Conservation (phyloP, 2,329 filamentous ascomycete genomes). For the Didymella segeticola region DNA sequence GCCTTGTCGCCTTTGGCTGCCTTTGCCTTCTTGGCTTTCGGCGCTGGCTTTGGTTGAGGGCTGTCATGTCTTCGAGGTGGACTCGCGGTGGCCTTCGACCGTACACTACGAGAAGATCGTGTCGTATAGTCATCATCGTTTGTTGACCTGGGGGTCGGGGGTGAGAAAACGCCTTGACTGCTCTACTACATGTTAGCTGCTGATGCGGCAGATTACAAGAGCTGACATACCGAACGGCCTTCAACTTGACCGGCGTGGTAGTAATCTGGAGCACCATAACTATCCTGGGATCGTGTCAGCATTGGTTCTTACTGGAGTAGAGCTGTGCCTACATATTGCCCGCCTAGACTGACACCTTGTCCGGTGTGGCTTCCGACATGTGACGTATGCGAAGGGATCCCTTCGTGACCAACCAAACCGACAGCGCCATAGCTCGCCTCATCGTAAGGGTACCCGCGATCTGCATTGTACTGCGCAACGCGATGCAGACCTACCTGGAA, state of each 20-base stretch:
- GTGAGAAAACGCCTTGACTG: constrained; percentile 40
- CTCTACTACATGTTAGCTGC: constrained; percentile 33
- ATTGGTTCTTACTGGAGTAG: constrained; percentile 10
- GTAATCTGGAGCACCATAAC: constrained; percentile 39
- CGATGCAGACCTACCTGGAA: constrained; percentile 50
- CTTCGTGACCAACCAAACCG: constrained; percentile 34
- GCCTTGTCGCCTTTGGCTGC: constrained; percentile 53
- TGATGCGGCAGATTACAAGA: background rate
- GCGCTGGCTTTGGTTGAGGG: constrained; percentile 37
- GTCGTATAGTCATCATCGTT: constrained; percentile 49
- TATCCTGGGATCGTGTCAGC: constrained; percentile 39
- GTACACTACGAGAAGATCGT: constrained; percentile 48
- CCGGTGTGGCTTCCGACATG: constrained; percentile 32
- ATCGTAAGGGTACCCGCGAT: constrained; percentile 47
- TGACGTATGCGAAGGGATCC: constrained; percentile 36
- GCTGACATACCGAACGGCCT: constrained; percentile 33
- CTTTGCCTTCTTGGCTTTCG: constrained; percentile 54
- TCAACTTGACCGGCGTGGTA: constrained; percentile 38
- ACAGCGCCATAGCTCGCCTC: constrained; percentile 42
- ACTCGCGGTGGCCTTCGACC: constrained; percentile 30
- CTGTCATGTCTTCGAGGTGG: constrained; percentile 35
- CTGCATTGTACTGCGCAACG: constrained; percentile 53
- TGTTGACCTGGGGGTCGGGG: constrained; percentile 54
- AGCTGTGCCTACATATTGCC: constrained; percentile 42
- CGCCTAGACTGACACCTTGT: constrained; percentile 34